Base-by-base conservation (phyloP, 441 rosid species). In the Mallotus japonicus region DNA sequence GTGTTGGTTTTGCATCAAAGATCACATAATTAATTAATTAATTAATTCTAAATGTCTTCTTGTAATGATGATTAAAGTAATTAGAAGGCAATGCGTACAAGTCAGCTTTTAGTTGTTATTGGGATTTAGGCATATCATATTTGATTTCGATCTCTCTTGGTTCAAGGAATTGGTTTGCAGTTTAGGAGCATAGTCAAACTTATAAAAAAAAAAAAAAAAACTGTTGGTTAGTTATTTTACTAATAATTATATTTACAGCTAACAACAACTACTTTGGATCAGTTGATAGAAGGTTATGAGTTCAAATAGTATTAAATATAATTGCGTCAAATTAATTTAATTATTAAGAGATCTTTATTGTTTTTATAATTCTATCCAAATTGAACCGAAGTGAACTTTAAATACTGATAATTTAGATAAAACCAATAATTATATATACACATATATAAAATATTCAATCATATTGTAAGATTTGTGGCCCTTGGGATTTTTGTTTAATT, bases 91-190 rank as follows among this genome's bases (percentile, higher is more conserved):
- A 55, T 40, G 0, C 28, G 8, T 28, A 2, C 55, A 46, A 65
- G 54, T 50, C 69, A 49, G 42, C 2, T 15, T 28, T 46, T 47
- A 20, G 24, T 22, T 54, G 37, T 54, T 13, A 6, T 9, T 51
- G 6, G 22, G 8, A 68, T 28, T 51, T 3, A 24, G 11, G 0
- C 19, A 15, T 4, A 22, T 57, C n/a, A 2, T 28, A 28, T 28
- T 28, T 28, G 32, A 28, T 28, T 28, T 15, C 2, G 10, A 32
- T 16, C 34, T 1, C 16, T 63, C 81, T 72, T 28, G 42, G 67
- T 67, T 65, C 75, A 49, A 69, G 81, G 83, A 75, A 72, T 61
- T 61, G 60, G 79, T 76, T 67, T 78, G 73, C 65, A 11, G 66
- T 73, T 73, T 77, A 67, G 57, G 32, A 17, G 11, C 16, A 67